Percentiles rank a stretch among this genome's conserved stretches.
Evolutionary conservation across 139 green algal species (phyloP).

Genomic region (Nannochloris sp.): DNA sequence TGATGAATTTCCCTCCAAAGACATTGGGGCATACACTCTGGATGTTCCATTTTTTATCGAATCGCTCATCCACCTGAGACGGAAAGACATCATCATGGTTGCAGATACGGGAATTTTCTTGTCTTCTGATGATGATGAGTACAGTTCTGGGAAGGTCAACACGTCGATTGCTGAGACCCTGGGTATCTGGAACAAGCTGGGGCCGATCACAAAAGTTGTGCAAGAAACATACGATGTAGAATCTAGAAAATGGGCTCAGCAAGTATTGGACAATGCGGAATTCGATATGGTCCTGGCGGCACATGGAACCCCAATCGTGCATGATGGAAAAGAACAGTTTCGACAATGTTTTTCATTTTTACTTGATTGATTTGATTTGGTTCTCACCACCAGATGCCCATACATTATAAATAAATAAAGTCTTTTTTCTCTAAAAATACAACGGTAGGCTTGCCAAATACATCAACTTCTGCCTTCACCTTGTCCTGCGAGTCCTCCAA

Average conservation of each 20-base stretch:
- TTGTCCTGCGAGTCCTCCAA: background rate
- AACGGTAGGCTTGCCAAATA: background rate
- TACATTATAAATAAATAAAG: background rate
- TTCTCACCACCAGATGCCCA: too few relatives aligned
- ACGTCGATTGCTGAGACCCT: conserved; percentile 1
- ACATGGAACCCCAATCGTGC: conserved; percentile 17
- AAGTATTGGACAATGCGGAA: conserved; percentile 4
- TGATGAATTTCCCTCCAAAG: conserved; percentile 4
- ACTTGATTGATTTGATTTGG: background rate
- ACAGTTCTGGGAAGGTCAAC: conserved; percentile 2
- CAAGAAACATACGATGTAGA: conserved; percentile 6
- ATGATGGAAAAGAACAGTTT: conserved; percentile 12
- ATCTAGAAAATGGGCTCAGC: conserved; percentile 13
- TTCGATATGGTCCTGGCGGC: conserved; percentile 19
- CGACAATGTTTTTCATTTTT: conserved; percentile 20
- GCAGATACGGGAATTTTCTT: conserved; percentile 21
- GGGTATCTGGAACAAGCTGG: conserved; percentile 15
- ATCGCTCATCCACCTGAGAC: conserved; percentile 11
- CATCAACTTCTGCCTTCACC: conserved; percentile 4
- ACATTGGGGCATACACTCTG: conserved; percentile 9
- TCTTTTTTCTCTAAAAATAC: background rate
- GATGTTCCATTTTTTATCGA: conserved; percentile 25
- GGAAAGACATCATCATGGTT: conserved; percentile 19
- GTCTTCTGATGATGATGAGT: conserved; percentile 4
- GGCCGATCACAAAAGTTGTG: conserved; percentile 14